These are phyloP conservation scores for Nicotiana noctiflora DNA, from an alignment of 257 asterid species.

Conservation along the genomic window DNA sequence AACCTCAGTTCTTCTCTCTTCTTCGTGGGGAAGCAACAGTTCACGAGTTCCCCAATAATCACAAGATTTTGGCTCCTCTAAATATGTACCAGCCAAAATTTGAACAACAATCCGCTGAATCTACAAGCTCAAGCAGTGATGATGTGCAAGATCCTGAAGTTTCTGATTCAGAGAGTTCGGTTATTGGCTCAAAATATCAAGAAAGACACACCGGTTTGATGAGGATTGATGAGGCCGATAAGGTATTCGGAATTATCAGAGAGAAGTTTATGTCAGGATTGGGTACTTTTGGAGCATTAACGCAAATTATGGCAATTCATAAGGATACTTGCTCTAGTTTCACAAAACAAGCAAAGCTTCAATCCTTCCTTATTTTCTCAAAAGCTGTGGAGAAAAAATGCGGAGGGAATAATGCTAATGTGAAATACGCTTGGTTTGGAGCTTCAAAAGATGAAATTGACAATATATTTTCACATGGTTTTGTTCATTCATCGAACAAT, in stretches of 20 bases:
- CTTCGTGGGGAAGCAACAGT: background rate
- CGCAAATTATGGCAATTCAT: constrained; percentile 25
- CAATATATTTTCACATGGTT: constrained; percentile 31
- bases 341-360: constrained; percentile 27
- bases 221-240: constrained; percentile 21
- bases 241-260: constrained; percentile 18
- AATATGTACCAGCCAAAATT: background rate
- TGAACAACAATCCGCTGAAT: background rate
- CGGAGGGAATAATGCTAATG: constrained; percentile 34
- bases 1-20: background rate
- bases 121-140: background rate
- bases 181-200: background rate
- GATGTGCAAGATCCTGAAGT: constrained; percentile 2
- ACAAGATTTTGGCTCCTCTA: background rate
- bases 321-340: constrained; percentile 18
- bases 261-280: constrained; percentile 29
- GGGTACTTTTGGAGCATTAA: constrained; percentile 13
- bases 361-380: constrained; percentile 27
- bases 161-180: background rate
- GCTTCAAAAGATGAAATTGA: constrained; percentile 34
- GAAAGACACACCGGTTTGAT: background rate
- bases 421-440: constrained; percentile 52
- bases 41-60: background rate
- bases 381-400: constrained; percentile 36
- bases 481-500: constrained; percentile 15